A percentile compares a stretch with the other conserved stretches of the same genome.
Evolutionary conservation across 129 eudicot species (phyloP).

Genomic region (Ambrosia artemisiifolia): DNA sequence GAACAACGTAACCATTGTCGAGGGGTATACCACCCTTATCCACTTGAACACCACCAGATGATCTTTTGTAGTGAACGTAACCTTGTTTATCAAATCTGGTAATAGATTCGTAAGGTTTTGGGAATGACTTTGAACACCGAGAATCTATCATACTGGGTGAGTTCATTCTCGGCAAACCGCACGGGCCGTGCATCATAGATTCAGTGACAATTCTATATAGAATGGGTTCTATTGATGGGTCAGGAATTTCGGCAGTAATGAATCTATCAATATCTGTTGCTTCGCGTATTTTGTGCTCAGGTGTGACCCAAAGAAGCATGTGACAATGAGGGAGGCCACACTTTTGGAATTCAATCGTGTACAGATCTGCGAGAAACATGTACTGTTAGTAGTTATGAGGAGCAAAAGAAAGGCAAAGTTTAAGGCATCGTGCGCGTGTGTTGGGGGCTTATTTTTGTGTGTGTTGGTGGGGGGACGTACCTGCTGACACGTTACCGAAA

Average conservation of each 20-base stretch:
- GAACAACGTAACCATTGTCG: too few species aligned
- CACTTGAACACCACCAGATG: too few species aligned
- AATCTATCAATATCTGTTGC: not conserved
- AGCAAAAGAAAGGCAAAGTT: too few species aligned
- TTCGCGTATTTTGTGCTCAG: not conserved
- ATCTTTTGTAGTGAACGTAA: too few species aligned
- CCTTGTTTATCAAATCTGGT: too few species aligned
- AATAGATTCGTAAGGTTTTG: not conserved
- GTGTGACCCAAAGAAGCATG: not conserved
- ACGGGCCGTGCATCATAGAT: constrained; percentile 10
- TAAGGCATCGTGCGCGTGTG: too few species aligned
- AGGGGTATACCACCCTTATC: too few species aligned
- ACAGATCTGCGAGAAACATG: not conserved
- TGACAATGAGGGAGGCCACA: not conserved
- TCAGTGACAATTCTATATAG: not conserved
- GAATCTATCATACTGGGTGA: not conserved
- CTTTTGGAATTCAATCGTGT: not conserved
- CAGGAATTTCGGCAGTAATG: not conserved
- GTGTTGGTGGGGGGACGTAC: not conserved
- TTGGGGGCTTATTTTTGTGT: too few species aligned
- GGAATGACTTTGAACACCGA: not conserved
- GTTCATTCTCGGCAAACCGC: not conserved
- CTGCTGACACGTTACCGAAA: not conserved
- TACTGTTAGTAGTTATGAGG: too few species aligned
- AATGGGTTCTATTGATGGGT: not conserved